Evolutionary conservation across 495 filamentous ascomycete species (phyloP).

Genomic region (Extremus antarcticus): DNA sequence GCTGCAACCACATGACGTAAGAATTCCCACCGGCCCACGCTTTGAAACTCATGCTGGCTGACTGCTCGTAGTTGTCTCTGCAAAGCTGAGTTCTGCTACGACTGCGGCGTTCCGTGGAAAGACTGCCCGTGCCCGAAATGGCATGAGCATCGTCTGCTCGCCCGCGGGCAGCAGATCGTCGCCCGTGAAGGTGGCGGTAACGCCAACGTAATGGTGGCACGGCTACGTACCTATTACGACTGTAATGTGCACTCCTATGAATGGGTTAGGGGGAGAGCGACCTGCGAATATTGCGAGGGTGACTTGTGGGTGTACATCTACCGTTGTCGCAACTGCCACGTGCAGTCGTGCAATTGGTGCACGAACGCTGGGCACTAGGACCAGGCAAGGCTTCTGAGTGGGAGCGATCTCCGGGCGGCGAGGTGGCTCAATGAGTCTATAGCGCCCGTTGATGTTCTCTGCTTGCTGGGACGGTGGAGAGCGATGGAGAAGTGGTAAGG

Average conservation of each 20-base stretch:
- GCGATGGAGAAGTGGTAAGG: too few relatives aligned
- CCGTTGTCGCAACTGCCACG: constrained; percentile 18
- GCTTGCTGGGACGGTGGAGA: too few relatives aligned
- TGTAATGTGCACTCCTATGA: constrained; percentile 17
- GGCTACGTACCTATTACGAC: constrained; percentile 23
- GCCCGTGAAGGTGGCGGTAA: constrained; percentile 23
- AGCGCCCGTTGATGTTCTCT: too few relatives aligned
- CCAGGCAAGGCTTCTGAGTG: too few relatives aligned
- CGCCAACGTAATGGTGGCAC: not conserved
- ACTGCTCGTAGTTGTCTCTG: constrained; percentile 23
- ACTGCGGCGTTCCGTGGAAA: constrained; percentile 21
- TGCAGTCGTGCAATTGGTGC: constrained; percentile 27
- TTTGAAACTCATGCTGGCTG: not conserved
- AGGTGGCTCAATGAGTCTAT: too few relatives aligned
- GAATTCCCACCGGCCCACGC: constrained; percentile 5
- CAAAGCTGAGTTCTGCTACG: constrained; percentile 23
- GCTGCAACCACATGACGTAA: constrained; percentile 19
- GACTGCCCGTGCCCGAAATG: constrained; percentile 17
- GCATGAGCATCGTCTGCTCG: constrained; percentile 12
- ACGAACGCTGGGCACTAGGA: too few relatives aligned
- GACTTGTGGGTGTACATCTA: constrained; percentile 23
- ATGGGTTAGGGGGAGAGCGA: not conserved
- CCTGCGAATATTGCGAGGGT: not conserved
- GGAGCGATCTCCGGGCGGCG: too few relatives aligned
- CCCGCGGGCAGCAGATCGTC: constrained; percentile 27